Conservation (phyloP, 345 rosid species). For the Melastoma malabathricum region DNA sequence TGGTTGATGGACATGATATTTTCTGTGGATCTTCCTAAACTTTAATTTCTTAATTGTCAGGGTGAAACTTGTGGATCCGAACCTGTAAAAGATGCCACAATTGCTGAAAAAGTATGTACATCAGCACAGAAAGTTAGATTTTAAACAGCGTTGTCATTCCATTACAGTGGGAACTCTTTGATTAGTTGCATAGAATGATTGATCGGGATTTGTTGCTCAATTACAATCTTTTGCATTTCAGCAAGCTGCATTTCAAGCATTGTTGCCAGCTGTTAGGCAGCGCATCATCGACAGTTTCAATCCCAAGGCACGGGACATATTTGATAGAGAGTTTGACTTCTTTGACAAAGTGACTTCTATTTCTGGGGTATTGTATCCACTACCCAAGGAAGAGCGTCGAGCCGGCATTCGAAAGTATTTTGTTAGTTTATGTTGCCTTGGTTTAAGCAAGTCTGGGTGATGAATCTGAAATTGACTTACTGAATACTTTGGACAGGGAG, state of each 20-base stretch:
- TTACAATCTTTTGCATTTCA: slow-evolving; percentile 19
- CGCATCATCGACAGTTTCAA: slow-evolving; percentile 74
- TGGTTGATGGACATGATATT: no score
- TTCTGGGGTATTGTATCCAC: slow-evolving; percentile 65
- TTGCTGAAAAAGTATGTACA: slow-evolving; percentile 11
- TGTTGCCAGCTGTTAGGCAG: slow-evolving; percentile 72
- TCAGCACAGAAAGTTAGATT: no score
- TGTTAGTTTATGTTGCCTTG: slow-evolving; percentile 5
- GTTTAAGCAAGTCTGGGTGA: slow-evolving; percentile 3
- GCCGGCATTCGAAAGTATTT: slow-evolving; percentile 84
- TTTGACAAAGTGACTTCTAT: slow-evolving; percentile 90
- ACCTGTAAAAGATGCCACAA: slow-evolving; percentile 42
- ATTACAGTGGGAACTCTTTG: no score
- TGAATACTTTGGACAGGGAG: slow-evolving; percentile 36
- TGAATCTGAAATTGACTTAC: no score
- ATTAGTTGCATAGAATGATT: no score
- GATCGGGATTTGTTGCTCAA: no score
- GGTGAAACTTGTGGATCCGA: slow-evolving; percentile 67
- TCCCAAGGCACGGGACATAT: slow-evolving; percentile 64
- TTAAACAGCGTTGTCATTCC: no score
- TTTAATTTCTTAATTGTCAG: slow-evolving; percentile 20
- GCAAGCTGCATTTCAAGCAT: slow-evolving; percentile 64
- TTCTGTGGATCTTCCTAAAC: not conserved
- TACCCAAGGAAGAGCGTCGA: slow-evolving; percentile 93
- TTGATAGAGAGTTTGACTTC: slow-evolving; percentile 84